phyloP scores from a whole-genome alignment of 257 asterid species.

The Leonotis leonurus region DNA sequence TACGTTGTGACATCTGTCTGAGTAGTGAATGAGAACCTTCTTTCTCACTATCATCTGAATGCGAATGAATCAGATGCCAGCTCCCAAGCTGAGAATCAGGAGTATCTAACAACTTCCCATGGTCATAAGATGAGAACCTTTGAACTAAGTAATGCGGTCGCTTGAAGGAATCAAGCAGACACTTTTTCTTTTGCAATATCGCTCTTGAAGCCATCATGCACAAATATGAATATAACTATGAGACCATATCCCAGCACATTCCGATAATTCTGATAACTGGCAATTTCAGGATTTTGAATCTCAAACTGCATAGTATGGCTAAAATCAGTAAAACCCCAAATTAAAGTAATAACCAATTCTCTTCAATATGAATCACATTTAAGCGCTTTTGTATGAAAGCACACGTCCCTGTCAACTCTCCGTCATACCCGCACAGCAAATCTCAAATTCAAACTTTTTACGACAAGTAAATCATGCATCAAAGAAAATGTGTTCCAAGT shows the following conservation, averaged over 20 bases:
- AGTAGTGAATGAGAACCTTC: conserved; percentile 21
- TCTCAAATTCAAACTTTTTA: too few species aligned
- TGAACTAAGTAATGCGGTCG: conserved; percentile 27
- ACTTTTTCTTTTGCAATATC: conserved; percentile 49
- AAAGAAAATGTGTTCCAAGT: neutral
- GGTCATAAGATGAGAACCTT: conserved; percentile 41
- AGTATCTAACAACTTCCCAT: conserved; percentile 26
- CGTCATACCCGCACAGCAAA: neutral
- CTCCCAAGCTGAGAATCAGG: conserved; percentile 38
- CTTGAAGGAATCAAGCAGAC: conserved; percentile 41
- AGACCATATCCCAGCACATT: conserved; percentile 30
- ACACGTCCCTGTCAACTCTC: neutral
- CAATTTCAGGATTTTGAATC: conserved; percentile 14
- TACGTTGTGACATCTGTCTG: conserved; percentile 19
- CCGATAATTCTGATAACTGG: conserved; percentile 13
- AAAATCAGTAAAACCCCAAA: conserved; percentile 13
- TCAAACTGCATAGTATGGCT: conserved; percentile 22
- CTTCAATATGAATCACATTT: neutral
- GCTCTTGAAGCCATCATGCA: conserved; percentile 78
- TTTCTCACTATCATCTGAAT: conserved; percentile 28
- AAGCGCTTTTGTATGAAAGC: too few species aligned
- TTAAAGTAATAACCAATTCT: neutral
- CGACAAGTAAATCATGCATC: neutral
- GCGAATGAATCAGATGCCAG: conserved; percentile 28
- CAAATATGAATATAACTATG: conserved; percentile 29